Conservation (phyloP, 352 stramenopile species). For the Hyaloperonospora arabidopsidis region DNA sequence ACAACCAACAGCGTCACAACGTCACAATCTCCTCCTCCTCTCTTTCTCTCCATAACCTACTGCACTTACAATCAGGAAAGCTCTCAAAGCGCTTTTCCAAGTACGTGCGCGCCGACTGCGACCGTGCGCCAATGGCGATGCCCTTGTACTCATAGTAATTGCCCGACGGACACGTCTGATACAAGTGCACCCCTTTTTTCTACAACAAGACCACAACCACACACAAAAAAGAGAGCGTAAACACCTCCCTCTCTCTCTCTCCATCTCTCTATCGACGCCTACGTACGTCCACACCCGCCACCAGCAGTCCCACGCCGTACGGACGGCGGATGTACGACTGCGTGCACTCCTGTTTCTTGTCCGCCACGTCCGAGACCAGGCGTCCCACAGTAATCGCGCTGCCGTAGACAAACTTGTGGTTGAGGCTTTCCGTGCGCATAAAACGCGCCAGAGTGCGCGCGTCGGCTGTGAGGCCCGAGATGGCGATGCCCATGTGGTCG, state of each 20-base stretch:
- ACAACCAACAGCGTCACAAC: conserved; percentile 2
- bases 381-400: conserved; percentile 90
- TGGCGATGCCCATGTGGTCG: conserved; percentile 96
- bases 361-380: conserved; percentile 94
- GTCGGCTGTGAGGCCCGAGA: conserved; percentile 96
- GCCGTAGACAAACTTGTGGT: conserved; percentile 99
- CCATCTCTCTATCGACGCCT: not conserved
- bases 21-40: not conserved
- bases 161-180: conserved; percentile 96
- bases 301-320: conserved; percentile 97
- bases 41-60: not conserved
- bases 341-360: conserved; percentile 98
- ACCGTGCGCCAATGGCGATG: conserved; percentile 94
- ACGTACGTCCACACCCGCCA: conserved; percentile 87
- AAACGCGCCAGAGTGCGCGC: conserved; percentile 91
- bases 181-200: conserved; percentile 96
- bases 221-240: conserved; percentile 6
- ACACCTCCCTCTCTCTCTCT: not conserved
- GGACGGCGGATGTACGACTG: conserved; percentile 98
- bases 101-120: conserved; percentile 96
- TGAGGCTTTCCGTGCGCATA: conserved; percentile 97
- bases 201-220: conserved; percentile 31
- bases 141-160: conserved; percentile 99
- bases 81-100: conserved; percentile 97
- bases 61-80: conserved; percentile 77